A percentile compares a stretch with the other conserved stretches of the same genome.
Conservation (phyloP, 352 stramenopile genomes). For the Saprolegnia parasitica region DNA sequence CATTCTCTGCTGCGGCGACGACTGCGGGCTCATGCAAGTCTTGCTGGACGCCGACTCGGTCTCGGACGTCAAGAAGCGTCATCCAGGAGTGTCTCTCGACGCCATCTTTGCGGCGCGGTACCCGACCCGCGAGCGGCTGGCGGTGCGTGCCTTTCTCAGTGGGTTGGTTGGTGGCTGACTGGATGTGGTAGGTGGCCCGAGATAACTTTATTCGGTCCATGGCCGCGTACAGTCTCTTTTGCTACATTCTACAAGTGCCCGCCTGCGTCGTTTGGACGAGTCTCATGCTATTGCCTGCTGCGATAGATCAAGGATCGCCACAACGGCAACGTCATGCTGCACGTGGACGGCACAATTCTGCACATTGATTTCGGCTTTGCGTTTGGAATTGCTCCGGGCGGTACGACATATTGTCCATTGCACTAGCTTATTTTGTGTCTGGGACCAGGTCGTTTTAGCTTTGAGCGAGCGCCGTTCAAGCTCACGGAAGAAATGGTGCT, state of each 20-base stretch:
- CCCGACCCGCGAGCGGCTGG: background rate
- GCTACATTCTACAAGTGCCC: slow-evolving; percentile 92
- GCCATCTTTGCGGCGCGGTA: slow-evolving; percentile 46
- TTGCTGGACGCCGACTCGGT: slow-evolving; percentile 94
- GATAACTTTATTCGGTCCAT: slow-evolving; percentile 93
- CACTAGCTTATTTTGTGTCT: background rate
- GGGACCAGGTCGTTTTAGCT: slow-evolving; percentile 64
- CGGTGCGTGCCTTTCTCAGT: background rate
- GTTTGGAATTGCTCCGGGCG: slow-evolving; percentile 94
- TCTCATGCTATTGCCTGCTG: slow-evolving; percentile 30
- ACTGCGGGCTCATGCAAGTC: slow-evolving; percentile 93
- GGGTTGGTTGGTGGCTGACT: background rate
- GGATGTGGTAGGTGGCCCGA: slow-evolving; percentile 75
- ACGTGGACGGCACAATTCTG: slow-evolving; percentile 92
- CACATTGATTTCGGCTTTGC: slow-evolving; percentile 99
- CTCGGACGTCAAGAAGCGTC: slow-evolving; percentile 93
- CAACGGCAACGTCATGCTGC: slow-evolving; percentile 98
- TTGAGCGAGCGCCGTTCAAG: slow-evolving; percentile 98
- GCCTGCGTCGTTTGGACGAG: background rate
- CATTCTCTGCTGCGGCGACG: slow-evolving; percentile 90
- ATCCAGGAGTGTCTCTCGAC: slow-evolving; percentile 33
- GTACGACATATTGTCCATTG: slow-evolving; percentile 43
- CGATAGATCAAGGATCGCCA: slow-evolving; percentile 95
- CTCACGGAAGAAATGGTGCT: slow-evolving; percentile 96
- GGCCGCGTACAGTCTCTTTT: slow-evolving; percentile 95